phyloP scores from a whole-genome alignment of 2,329 filamentous ascomycete genomes.

The Pseudogymnoascus sp. region DNA sequence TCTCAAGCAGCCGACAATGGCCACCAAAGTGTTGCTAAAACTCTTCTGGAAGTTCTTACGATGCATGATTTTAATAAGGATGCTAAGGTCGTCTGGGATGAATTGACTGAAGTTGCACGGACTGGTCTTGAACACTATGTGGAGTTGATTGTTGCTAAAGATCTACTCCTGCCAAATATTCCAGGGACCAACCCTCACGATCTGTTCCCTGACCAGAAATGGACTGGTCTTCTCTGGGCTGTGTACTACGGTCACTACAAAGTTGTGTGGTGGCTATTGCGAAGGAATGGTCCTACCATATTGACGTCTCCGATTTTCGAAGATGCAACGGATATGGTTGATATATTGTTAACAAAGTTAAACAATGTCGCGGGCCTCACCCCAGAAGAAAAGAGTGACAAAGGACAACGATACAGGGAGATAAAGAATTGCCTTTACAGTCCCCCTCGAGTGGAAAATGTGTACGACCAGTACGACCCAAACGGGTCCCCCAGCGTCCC shows the following conservation, averaged over 20 bases:
- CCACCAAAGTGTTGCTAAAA: not conserved
- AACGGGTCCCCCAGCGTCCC: not conserved
- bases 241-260: conserved; percentile 4
- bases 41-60: not conserved
- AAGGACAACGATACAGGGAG: not conserved
- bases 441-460: not conserved
- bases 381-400: not conserved
- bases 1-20: not conserved
- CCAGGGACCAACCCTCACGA: not conserved
- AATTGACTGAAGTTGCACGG: not conserved
- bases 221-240: not conserved
- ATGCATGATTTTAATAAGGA: not conserved
- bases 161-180: not conserved
- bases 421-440: not conserved
- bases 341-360: not conserved
- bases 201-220: not conserved
- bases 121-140: not conserved
- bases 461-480: not conserved
- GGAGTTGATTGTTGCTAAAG: not conserved
- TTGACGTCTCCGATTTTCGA: not conserved
- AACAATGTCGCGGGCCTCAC: not conserved
- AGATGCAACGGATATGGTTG: not conserved
- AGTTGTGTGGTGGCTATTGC: not conserved
- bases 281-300: not conserved
- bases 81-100: not conserved